Evolutionary conservation across 306 rosid genomes (phyloP).

Genomic region (Pyrus betulifolia): DNA sequence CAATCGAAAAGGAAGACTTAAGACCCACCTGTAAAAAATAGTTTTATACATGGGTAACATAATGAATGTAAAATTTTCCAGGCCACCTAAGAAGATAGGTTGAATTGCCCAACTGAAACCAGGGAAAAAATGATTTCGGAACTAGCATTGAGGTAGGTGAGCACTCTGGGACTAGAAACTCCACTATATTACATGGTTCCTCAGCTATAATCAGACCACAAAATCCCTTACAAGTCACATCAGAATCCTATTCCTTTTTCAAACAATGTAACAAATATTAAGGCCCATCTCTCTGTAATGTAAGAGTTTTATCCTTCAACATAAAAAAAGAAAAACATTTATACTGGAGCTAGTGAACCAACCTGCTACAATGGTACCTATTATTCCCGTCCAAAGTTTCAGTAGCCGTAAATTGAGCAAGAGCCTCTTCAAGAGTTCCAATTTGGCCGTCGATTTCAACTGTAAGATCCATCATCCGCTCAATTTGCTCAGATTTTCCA

Average conservation of each 20-base stretch:
- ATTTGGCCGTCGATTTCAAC: constrained; percentile 78
- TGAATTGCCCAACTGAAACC: neutral
- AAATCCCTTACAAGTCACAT: too few relatives aligned
- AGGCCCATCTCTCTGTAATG: too few relatives aligned
- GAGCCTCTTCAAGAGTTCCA: constrained; percentile 82
- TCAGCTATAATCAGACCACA: neutral
- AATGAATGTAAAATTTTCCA: neutral
- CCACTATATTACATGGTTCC: neutral
- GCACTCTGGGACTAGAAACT: neutral
- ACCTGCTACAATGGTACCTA: constrained; percentile 72
- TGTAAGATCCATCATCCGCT: constrained; percentile 80
- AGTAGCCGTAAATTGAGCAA: constrained; percentile 67
- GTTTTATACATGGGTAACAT: neutral
- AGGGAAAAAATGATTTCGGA: neutral
- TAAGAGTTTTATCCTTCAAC: neutral
- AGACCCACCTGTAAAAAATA: neutral
- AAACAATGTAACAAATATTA: too few relatives aligned
- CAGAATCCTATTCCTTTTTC: too few relatives aligned
- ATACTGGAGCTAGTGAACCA: constrained; percentile 8
- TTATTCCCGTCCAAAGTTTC: constrained; percentile 67
- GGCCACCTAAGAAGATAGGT: neutral
- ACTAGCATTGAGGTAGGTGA: neutral
- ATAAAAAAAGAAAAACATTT: neutral
- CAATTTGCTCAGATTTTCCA: constrained; percentile 59
- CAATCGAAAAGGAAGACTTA: neutral